phyloP scores from a whole-genome alignment of 257 asterid species.

The Gentiana macrophylla region DNA sequence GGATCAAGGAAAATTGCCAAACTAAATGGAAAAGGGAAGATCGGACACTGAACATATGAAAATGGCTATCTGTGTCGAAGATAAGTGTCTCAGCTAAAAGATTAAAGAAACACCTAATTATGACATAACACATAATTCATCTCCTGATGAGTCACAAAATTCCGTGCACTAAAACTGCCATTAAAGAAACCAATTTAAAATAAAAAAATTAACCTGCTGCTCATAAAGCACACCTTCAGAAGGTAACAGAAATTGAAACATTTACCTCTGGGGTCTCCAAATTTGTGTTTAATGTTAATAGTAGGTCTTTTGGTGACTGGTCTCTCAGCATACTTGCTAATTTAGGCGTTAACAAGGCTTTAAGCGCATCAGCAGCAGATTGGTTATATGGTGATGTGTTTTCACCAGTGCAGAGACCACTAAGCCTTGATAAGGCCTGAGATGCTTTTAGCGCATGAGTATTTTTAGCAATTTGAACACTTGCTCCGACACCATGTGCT shows the following conservation, averaged over 20 bases:
- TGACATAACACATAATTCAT: too few species aligned
- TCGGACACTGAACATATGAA: too few species aligned
- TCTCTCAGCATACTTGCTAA: conserved; percentile 89
- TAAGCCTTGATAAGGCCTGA: conserved; percentile 81
- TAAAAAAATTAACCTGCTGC: background rate
- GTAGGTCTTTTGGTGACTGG: conserved; percentile 53
- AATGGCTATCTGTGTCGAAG: too few species aligned
- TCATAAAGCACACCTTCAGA: background rate
- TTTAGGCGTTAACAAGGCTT: conserved; percentile 84
- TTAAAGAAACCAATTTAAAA: background rate
- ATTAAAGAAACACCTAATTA: too few species aligned
- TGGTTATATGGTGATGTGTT: conserved; percentile 56
- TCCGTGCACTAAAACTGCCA: too few species aligned
- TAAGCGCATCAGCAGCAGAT: conserved; percentile 69
- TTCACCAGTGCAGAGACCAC: conserved; percentile 60
- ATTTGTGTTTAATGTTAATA: conserved; percentile 68
- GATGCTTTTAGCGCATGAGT: conserved; percentile 75
- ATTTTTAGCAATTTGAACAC: conserved; percentile 96
- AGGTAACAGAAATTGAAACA: conserved; percentile 15
- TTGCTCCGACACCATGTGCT: conserved; percentile 89
- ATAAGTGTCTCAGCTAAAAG: too few species aligned
- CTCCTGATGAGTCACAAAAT: too few species aligned
- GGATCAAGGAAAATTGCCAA: too few species aligned
- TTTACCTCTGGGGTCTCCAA: conserved; percentile 97
- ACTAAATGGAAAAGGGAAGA: too few species aligned